phyloP scores from a whole-genome alignment of 371 early-diverging fungal genomes.

The Entomophthora muscae region DNA sequence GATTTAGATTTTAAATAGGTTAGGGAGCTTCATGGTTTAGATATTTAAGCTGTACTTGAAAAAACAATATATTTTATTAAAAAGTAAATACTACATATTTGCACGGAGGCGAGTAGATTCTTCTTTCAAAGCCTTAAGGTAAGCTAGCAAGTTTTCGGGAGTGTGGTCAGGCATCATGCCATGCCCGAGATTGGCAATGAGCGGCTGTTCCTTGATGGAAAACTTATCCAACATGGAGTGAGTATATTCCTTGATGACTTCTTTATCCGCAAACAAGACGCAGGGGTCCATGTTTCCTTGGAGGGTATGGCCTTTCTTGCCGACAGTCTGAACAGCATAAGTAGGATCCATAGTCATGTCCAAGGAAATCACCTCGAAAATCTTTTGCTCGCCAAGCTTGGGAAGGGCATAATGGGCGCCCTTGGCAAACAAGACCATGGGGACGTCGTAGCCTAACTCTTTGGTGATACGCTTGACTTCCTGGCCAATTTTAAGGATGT shows the following conservation, averaged over 20 bases:
- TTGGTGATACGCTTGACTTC: constrained; percentile 41
- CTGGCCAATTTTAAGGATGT: constrained; percentile 57
- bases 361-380: constrained; percentile 70
- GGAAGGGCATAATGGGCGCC: constrained; percentile 77
- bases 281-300: constrained; percentile 96
- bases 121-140: constrained; percentile 11
- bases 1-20: neutral
- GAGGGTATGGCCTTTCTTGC: constrained; percentile 39
- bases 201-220: constrained; percentile 35
- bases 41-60: neutral
- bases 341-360: constrained; percentile 81
- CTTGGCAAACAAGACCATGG: constrained; percentile 82
- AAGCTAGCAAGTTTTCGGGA: constrained; percentile 11
- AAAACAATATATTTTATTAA: neutral
- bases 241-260: constrained; percentile 53
- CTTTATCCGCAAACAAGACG: constrained; percentile 52
- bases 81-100: neutral
- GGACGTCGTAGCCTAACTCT: constrained; percentile 32
- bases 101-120: neutral
- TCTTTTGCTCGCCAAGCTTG: constrained; percentile 32
- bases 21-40: neutral
- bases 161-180: constrained; percentile 26
- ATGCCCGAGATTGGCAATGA: constrained; percentile 93
- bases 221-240: constrained; percentile 71
- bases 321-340: constrained; percentile 26